A percentile compares a stretch with the other conserved stretches of the same genome.
Evolutionary conservation across 352 stramenopile species (phyloP).

Genomic region (Phytophthora colocasiae): DNA sequence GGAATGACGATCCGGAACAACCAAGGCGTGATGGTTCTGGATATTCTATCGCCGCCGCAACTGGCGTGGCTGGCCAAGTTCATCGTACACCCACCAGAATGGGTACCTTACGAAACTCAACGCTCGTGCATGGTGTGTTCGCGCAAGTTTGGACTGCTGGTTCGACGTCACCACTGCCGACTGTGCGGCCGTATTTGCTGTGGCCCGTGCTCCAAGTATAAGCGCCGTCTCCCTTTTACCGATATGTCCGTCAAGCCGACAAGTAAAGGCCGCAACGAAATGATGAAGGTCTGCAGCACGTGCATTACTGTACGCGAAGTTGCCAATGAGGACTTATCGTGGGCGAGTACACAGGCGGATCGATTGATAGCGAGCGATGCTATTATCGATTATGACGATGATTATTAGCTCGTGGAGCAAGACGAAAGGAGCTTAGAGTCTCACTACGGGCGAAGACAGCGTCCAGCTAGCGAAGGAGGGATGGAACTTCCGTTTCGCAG

Average conservation of each 20-base stretch:
- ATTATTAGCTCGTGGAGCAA: conserved; percentile 47
- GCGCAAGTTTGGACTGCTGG: conserved; percentile 69
- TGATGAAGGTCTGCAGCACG: conserved; percentile 76
- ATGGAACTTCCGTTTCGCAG: conserved; percentile 1
- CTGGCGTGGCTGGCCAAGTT: conserved; percentile 85
- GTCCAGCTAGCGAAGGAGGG: conserved; percentile 12
- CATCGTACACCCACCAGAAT: conserved; percentile 73
- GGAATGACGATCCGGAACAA: conserved; percentile 83
- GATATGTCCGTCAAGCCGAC: conserved; percentile 49
- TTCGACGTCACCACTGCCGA: conserved; percentile 83
- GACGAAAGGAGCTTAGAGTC: background rate
- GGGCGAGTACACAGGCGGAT: conserved; percentile 55
- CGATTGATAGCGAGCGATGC: conserved; percentile 62
- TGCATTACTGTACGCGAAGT: conserved; percentile 71
- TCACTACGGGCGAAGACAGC: conserved; percentile 21
- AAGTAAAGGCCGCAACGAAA: conserved; percentile 50
- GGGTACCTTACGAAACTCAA: conserved; percentile 70
- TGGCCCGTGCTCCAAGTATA: conserved; percentile 80
- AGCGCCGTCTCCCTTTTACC: conserved; percentile 67
- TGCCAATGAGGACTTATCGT: conserved; percentile 60
- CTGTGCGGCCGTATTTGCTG: conserved; percentile 87
- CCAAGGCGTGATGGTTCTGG: conserved; percentile 72
- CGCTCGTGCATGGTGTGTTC: conserved; percentile 80
- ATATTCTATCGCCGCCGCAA: conserved; percentile 74
- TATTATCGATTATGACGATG: conserved; percentile 57